A percentile compares a stretch with the other conserved stretches of the same genome.
Evolutionary conservation across 305 asterid genomes (phyloP).

Genomic region (Fraxinus platypoda): DNA sequence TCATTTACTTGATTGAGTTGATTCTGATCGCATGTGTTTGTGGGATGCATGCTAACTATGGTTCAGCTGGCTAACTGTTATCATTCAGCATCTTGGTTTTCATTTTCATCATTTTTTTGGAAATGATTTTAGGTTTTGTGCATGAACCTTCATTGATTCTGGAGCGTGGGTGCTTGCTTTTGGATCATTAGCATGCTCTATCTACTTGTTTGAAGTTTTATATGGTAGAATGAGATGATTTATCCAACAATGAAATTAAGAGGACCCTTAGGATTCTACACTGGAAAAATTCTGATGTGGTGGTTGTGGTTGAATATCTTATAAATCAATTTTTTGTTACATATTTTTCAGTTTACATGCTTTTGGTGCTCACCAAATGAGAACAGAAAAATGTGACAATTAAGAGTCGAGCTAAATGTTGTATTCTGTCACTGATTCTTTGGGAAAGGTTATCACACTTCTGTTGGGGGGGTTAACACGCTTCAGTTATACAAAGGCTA

Average conservation of each 20-base stretch:
- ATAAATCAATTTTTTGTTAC: background rate
- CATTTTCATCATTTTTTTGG: background rate
- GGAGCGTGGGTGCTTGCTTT: background rate
- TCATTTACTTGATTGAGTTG: slow-evolving; percentile 14
- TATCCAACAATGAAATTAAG: background rate
- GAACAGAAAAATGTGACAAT: background rate
- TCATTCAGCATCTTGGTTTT: background rate
- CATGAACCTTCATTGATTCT: background rate
- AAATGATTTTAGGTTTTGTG: background rate
- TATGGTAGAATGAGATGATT: slow-evolving; percentile 1
- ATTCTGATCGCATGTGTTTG: slow-evolving; percentile 1
- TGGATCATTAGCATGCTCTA: background rate
- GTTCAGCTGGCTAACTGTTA: background rate
- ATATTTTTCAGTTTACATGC: background rate
- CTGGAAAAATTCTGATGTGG: background rate
- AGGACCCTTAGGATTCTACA: background rate
- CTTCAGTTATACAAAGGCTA: background rate
- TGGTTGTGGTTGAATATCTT: background rate
- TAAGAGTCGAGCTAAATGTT: background rate
- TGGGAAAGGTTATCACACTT: background rate
- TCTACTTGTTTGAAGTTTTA: background rate
- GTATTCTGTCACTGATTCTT: background rate
- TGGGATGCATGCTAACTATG: slow-evolving; percentile 14
- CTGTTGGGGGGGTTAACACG: background rate
- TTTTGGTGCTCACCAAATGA: background rate